Base-by-base conservation (phyloP, 441 rosid species). In the Melastoma candidum region DNA sequence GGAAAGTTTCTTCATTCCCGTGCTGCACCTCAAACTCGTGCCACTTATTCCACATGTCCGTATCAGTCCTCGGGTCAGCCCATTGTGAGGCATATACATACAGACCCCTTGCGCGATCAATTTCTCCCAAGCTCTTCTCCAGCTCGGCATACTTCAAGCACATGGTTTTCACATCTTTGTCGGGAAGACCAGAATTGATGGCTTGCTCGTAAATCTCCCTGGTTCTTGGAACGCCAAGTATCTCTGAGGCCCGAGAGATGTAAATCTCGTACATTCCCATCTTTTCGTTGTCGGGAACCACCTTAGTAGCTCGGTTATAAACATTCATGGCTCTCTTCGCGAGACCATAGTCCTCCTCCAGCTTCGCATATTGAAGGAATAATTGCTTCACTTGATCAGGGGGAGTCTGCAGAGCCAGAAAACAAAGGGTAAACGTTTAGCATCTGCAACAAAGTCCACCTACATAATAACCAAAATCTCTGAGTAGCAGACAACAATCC, bases 291-390 rank as follows among this genome's bases (percentile, higher is more conserved):
- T 79, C 75, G 9, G 96, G 95, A 63, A 87, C 89, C 9, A 85
- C 88, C 65, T 88, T 88, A 22, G 95, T 78, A 47, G 98, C 95
- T 68, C 82, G 83, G 72, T 82, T 89, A 58, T 92, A 92, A 57
- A 92, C 94, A 62, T 82, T 84, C 95, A 88, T 92, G 12, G 97
- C 98, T 68, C 95, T 81, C 70, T 92, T 92, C 44, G 97, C 97
- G 55, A 92, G 71, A 63, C 98, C 98, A 64, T 71, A 84, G 59
- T 92, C 98, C 67, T 88, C 97, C 68, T 92, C 98, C 52, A 92
- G 75, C 73, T 92, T 88, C 27, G 98, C 98, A 68, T 85, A 92
- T 65, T 88, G 95, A 65, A 92, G 98, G 71, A 76, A 88, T 54
- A 88, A 65, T 12, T 94, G 92, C 65, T 87, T 92, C n/a, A 84